These are phyloP conservation scores for Pichia rugopelliculosa DNA, from an alignment of 805 yeast genomes.

Conservation along the genomic window DNA sequence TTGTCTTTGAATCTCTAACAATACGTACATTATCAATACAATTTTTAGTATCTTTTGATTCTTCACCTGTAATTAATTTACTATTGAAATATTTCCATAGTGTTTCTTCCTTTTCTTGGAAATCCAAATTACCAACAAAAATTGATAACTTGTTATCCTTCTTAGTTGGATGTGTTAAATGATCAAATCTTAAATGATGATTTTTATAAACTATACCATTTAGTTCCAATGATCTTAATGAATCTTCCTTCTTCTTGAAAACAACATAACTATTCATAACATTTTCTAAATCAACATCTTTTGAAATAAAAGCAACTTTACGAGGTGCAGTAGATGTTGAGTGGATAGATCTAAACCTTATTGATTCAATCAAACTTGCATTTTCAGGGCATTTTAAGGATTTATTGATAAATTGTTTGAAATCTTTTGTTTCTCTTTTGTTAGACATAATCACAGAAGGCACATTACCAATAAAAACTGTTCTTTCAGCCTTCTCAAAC, in stretches of 20 bases:
- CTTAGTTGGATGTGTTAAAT: constrained; percentile 83
- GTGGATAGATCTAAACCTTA: constrained; percentile 88
- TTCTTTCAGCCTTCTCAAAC: constrained; percentile 72
- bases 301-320: constrained; percentile 81
- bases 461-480: constrained; percentile 85
- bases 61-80: constrained; percentile 36
- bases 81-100: constrained; percentile 72
- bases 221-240: constrained; percentile 38
- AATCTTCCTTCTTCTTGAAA: constrained; percentile 46
- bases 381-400: constrained; percentile 14
- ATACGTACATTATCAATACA: constrained; percentile 80
- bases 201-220: constrained; percentile 65
- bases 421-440: constrained; percentile 51
- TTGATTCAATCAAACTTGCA: constrained; percentile 44
- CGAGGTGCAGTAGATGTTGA: constrained; percentile 84
- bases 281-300: constrained; percentile 70
- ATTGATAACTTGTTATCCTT: constrained; percentile 79
- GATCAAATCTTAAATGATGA: constrained; percentile 84
- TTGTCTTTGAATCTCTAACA: constrained; percentile 86
- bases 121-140: constrained; percentile 90
- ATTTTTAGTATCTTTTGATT: constrained; percentile 29
- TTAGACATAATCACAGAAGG: constrained; percentile 56
- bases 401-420: constrained; percentile 54
- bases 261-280: constrained; percentile 88
- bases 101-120: constrained; percentile 85